Evolutionary conservation across 108 stramenopile species (phyloP), one percentile per base, ranked within the genome.

Genomic region (Skeletonema potamos): DNA sequence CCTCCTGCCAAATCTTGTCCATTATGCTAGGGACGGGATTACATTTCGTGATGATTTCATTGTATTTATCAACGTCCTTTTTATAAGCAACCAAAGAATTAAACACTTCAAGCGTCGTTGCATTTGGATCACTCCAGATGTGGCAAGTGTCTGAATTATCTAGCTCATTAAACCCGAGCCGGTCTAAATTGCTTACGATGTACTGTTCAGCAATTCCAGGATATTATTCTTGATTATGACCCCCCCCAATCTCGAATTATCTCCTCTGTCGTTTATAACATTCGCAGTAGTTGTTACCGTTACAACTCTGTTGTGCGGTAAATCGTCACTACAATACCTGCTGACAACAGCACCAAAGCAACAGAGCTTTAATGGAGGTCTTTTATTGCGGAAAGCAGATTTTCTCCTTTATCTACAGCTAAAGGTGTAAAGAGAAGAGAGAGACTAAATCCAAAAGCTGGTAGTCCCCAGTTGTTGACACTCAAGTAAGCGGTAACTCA

Each of bases 41-140:
- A 27, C 72, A 78, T 4, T 67, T 58, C 48, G 43, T 3, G 13
- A 78, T 61, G 2, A 20, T n/a, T 13, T 55, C 20, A 24, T 32
- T 62, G 57, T 78, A 78, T 7, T 33, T 43, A 17, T 70, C 65
- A 15, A 72, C 11, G 8, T 72, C 77, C 3, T 57, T 13, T 8
- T 13, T 43, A 4, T 78, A 71, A 13, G 57, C 20, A 8, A 2
- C 10, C 12, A 43, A 27, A 8, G 22, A 20, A 67, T 59, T 2
- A 37, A 20, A 57, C 28, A 54, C 24, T 0, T 22, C 34, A 4
- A 57, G 13, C 6, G 33, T 66, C 9, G 66, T 66, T 8, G 36
- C 36, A 8, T 34, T 34, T 1, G 4, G 12, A 27, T 68, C 56
- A 12, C 17, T 36, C 66, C 58, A 68, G 10, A 68, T 68, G 3